A percentile compares a stretch with the other conserved stretches of the same genome.
Conservation (phyloP, 768 basidiomycete species). For the Leccinum longicurvipes region DNA sequence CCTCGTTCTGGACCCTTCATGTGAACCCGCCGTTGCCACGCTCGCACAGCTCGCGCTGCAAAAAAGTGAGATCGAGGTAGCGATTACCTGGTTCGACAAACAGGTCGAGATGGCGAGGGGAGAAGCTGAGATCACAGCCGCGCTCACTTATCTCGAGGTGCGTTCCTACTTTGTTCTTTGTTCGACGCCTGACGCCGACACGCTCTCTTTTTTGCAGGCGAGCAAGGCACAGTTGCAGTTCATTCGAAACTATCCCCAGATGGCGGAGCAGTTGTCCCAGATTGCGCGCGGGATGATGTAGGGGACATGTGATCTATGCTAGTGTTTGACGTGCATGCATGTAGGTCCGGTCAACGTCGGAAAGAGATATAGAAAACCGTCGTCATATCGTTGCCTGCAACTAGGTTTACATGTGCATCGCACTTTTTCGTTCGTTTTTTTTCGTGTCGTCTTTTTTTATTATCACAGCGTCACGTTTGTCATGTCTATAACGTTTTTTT, state of each 20-base stretch:
- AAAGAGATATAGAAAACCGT: neutral
- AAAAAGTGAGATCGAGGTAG: constrained; percentile 83
- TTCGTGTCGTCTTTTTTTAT: neutral
- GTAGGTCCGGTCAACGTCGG: constrained; percentile 5
- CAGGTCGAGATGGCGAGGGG: constrained; percentile 86
- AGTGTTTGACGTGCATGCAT: constrained; percentile 2
- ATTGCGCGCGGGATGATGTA: constrained; percentile 42
- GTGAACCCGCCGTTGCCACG: constrained; percentile 95
- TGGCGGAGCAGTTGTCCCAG: constrained; percentile 65
- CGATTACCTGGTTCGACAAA: constrained; percentile 81
- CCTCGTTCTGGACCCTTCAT: constrained; percentile 82
- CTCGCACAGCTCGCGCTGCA: constrained; percentile 91
- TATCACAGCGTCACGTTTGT: neutral
- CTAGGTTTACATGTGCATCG: neutral
- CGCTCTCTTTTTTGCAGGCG: constrained; percentile 59
- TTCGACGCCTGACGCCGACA: neutral
- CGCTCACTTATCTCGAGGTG: constrained; percentile 77
- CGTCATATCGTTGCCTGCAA: neutral
- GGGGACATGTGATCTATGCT: neutral
- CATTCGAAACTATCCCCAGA: constrained; percentile 75
- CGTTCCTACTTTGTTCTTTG: constrained; percentile 24
- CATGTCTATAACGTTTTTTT: neutral
- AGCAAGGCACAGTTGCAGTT: constrained; percentile 82
- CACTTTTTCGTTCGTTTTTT: neutral
- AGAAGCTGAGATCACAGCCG: constrained; percentile 80